phyloP scores from a whole-genome alignment of 495 filamentous ascomycete genomes.

The Hypoxylon fragiforme region DNA sequence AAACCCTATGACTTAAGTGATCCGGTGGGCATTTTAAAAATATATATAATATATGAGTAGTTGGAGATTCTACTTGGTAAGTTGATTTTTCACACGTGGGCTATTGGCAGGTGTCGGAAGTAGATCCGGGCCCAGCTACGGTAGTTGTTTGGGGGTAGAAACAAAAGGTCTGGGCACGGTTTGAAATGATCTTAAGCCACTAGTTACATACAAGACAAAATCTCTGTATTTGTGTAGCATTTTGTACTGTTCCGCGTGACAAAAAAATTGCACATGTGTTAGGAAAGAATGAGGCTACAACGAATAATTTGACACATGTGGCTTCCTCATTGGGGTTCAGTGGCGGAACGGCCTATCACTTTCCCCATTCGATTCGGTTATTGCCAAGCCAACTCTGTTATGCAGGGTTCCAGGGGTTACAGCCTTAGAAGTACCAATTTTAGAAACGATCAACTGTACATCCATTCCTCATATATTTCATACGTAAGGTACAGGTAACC shows the following conservation, averaged over 20 bases:
- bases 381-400: background rate
- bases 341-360: constrained; percentile 16
- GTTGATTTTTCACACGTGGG: constrained; percentile 15
- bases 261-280: background rate
- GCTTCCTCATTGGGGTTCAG: constrained; percentile 17
- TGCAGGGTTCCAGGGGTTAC: constrained; percentile 16
- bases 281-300: background rate
- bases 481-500: constrained; percentile 1
- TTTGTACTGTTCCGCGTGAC: constrained; percentile 20
- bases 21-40: too few relatives aligned
- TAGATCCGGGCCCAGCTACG: too few relatives aligned
- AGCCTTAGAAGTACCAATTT: constrained; percentile 10
- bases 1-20: too few relatives aligned
- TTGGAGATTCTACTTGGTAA: background rate
- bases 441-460: constrained; percentile 11
- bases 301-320: constrained; percentile 28
- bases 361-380: background rate
- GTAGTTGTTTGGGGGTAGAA: too few relatives aligned
- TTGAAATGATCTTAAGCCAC: too few relatives aligned
- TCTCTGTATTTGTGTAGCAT: constrained; percentile 8
- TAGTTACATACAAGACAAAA: too few relatives aligned
- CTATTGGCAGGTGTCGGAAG: background rate
- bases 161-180: constrained; percentile 2
- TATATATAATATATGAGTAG: background rate
- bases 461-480: background rate